Percentiles rank a stretch among this genome's conserved stretches.
Conservation (phyloP, 148 eudicot genomes). For the Beta vulgaris region DNA sequence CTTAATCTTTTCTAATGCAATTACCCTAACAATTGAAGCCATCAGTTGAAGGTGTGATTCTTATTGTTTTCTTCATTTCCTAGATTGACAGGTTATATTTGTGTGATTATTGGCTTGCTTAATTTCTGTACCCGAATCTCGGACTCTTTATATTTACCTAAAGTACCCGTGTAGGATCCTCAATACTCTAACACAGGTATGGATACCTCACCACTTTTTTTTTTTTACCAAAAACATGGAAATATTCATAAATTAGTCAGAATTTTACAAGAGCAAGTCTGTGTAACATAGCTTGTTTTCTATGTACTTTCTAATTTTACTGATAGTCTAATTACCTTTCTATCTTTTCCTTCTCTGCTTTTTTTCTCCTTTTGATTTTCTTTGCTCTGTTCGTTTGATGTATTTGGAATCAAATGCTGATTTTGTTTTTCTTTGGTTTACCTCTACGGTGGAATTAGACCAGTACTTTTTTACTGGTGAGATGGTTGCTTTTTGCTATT, state of each 20-base stretch:
- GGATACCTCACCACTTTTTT: not conserved
- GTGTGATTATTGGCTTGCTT: not conserved
- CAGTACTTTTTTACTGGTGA: no score
- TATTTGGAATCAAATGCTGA: not conserved
- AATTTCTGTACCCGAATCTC: not conserved
- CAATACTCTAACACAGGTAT: not conserved
- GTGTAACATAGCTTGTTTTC: not conserved
- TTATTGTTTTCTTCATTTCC: not conserved
- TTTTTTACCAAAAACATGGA: not conserved
- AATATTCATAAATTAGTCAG: not conserved
- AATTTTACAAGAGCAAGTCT: not conserved
- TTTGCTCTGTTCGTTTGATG: not conserved
- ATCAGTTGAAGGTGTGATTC: not conserved
- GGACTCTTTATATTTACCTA: not conserved
- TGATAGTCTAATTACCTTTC: no score
- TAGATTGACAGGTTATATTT: not conserved
- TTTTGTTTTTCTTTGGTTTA: not conserved
- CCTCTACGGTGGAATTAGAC: no score
- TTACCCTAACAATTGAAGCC: not conserved
- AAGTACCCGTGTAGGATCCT: not conserved
- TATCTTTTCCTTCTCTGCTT: not conserved
- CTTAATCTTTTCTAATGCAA: constrained; percentile 33
- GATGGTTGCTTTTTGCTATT: no score
- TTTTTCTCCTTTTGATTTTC: not conserved
- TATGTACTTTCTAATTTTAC: no score